These are phyloP conservation scores for Volvariella surrecta DNA, from an alignment of 1,284 basidiomycete species.

Conservation along the genomic window DNA sequence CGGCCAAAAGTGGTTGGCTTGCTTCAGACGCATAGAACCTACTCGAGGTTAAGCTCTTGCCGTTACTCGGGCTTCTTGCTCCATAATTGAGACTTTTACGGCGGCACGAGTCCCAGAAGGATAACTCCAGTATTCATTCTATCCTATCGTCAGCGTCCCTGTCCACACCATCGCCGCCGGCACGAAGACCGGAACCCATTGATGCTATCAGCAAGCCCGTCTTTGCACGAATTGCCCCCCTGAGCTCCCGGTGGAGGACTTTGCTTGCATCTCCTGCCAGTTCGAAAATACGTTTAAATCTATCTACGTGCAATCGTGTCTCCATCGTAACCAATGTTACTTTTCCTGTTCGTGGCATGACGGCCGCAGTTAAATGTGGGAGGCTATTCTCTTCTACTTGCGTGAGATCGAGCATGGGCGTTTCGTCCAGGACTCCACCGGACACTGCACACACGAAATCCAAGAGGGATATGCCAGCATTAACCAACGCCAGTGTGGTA, in stretches of 20 bases:
- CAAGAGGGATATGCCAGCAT: slow-evolving; percentile 83
- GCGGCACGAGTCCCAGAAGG: too few species aligned
- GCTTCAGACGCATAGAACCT: slow-evolving; percentile 60
- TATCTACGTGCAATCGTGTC: slow-evolving; percentile 87
- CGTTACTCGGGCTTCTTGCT: too few species aligned
- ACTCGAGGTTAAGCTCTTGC: slow-evolving; percentile 17
- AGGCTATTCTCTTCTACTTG: slow-evolving; percentile 86
- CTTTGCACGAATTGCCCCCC: slow-evolving; percentile 55
- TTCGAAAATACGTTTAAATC: slow-evolving; percentile 84
- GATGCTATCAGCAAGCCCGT: slow-evolving; percentile 53
- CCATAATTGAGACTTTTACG: too few species aligned
- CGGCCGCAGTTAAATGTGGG: slow-evolving; percentile 82
- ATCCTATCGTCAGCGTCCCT: slow-evolving; percentile 23
- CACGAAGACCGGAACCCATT: slow-evolving; percentile 23
- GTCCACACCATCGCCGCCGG: slow-evolving; percentile 16
- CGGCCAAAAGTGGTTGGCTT: slow-evolving; percentile 85
- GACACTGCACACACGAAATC: slow-evolving; percentile 89
- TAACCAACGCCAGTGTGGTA: slow-evolving; percentile 85
- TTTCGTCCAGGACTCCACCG: slow-evolving; percentile 71
- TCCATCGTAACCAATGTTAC: slow-evolving; percentile 90
- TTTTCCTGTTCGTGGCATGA: slow-evolving; percentile 77
- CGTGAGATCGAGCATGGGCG: slow-evolving; percentile 81
- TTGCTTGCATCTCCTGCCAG: slow-evolving; percentile 73
- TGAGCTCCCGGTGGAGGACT: slow-evolving; percentile 84
- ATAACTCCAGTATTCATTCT: too few species aligned